Conservation (phyloP, 495 filamentous ascomycete genomes). For the Echria macrotheca region DNA sequence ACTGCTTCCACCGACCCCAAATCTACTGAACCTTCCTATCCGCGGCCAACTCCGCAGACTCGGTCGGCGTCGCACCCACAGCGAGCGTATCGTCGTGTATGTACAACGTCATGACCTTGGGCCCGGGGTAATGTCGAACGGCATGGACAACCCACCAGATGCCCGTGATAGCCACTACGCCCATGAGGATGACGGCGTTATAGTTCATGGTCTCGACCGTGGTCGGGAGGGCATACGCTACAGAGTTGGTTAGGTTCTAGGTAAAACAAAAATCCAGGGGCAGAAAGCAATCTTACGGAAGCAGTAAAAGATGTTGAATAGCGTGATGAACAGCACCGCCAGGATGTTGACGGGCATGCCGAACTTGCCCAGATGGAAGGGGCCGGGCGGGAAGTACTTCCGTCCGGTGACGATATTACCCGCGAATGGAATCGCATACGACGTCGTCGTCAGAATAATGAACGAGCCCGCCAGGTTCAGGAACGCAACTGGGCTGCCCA, state of each 20-base stretch:
- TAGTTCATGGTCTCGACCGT: conserved; percentile 64
- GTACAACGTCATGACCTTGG: conserved; percentile 48
- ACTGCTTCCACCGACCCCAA: too few relatives aligned
- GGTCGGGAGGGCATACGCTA: conserved; percentile 54
- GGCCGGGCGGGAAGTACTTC: conserved; percentile 57
- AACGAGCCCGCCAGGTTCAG: conserved; percentile 68
- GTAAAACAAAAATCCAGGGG: too few relatives aligned
- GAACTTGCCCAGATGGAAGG: conserved; percentile 61
- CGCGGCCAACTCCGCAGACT: background rate
- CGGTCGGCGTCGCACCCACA: background rate
- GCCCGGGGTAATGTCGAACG: conserved; percentile 50
- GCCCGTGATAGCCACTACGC: conserved; percentile 45
- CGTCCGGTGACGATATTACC: conserved; percentile 65
- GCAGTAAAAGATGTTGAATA: conserved; percentile 70
- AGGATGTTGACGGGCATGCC: conserved; percentile 58
- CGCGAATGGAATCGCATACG: conserved; percentile 70
- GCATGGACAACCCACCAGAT: conserved; percentile 65
- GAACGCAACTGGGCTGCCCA: conserved; percentile 71
- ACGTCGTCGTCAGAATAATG: conserved; percentile 65
- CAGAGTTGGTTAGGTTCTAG: too few relatives aligned
- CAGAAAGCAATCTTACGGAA: too few relatives aligned
- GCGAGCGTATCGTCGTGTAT: conserved; percentile 29
- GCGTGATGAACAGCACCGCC: conserved; percentile 57
- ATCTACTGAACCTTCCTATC: conserved; percentile 4
- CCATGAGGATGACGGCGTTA: conserved; percentile 58